Evolutionary conservation across 306 rosid genomes (phyloP), one percentile per base, ranked within the genome.

Genomic region (Cyamopsis tetragonoloba): DNA sequence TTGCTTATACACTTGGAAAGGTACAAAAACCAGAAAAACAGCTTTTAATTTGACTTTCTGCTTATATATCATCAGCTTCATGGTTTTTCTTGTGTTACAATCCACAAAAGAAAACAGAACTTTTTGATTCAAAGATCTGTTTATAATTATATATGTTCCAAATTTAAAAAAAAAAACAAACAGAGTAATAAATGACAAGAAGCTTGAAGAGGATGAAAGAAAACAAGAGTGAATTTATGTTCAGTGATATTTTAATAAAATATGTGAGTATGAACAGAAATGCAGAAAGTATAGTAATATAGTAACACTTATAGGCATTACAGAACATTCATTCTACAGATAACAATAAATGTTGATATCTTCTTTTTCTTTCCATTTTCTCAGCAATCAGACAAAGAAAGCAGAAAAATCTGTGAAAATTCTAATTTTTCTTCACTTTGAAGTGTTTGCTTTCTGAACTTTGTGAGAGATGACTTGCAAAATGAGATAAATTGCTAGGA

Each of bases 1-100:
- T 80, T 72, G 81, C 85, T 55, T 76, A 54, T 51, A 76, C 85
- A 8, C 84, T 80, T 35, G 84, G 81, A 73, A 91, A 87, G 96
- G 98, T 91, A 77, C 2, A 22, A 44, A 22, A n/a, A n/a, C n/a
- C n/a, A n/a, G n/a, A n/a, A n/a, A n/a, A n/a, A n/a, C n/a, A n/a
- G 27, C 32, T 62, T 42, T 14, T 10, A 23, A 4, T 65, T 5
- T 26, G 14, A 51, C 48, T 62, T 10, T 32, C 0, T 66, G 14
- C 18, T n/a, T n/a, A n/a, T n/a, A 30, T 59, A 48, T 68, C 35
- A 44, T 49, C 37, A 54, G 37, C 22, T 13, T 28, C 31, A 11
- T 47, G 19, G 9, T 53, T 67, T 59, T 26, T 44, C 68, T 53
- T 20, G 51, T 54, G 4, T 49, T 62, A 26, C 6, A 47, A 3